Evolutionary conservation across 345 rosid genomes (phyloP).

Genomic region (Sonneratia alba): DNA sequence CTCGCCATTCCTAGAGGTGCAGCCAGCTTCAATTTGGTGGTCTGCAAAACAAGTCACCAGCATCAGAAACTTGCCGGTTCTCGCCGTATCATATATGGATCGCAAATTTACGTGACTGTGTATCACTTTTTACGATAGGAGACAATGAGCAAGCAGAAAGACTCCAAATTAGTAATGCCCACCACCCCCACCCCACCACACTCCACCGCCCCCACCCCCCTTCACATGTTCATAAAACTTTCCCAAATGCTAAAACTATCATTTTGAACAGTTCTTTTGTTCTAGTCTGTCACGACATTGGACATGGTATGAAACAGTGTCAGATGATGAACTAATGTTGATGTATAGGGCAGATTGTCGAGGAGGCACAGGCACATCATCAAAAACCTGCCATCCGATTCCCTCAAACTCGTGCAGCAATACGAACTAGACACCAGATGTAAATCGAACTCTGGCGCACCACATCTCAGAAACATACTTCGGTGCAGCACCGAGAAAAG

Average conservation of each 20-base stretch:
- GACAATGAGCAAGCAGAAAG: neutral
- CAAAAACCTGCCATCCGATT: neutral
- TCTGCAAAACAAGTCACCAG: slow-evolving; percentile 13
- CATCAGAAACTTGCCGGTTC: neutral
- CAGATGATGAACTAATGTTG: neutral
- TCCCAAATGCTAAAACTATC: neutral
- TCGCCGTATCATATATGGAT: neutral
- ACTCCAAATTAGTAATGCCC: neutral
- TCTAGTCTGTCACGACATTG: neutral
- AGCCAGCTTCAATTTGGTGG: slow-evolving; percentile 17
- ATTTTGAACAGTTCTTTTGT: neutral
- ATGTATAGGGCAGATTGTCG: neutral
- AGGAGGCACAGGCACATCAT: neutral
- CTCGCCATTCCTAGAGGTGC: slow-evolving; percentile 21
- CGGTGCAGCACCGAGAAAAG: neutral
- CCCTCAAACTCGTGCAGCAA: neutral
- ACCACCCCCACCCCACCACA: too few species aligned
- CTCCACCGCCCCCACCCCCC: neutral
- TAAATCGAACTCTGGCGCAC: neutral
- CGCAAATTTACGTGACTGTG: neutral
- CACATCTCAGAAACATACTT: neutral
- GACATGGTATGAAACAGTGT: neutral
- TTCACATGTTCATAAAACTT: neutral
- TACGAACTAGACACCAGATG: neutral
- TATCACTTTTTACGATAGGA: neutral